Base-by-base conservation (phyloP, 768 basidiomycete genomes). In the Psilocybe cyanescens region DNA sequence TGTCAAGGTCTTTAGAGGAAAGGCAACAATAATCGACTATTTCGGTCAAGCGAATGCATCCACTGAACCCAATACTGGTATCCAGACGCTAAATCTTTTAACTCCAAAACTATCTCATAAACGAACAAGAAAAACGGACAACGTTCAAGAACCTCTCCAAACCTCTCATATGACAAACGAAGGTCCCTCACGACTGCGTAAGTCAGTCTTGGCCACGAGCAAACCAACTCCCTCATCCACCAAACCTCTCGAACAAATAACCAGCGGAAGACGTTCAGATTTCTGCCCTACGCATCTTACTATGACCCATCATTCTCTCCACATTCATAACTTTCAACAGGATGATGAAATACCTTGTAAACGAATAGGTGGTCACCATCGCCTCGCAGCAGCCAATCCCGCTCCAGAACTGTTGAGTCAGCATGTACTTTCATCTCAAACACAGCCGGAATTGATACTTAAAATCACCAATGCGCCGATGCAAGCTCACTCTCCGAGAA, bases 341-440 rank as follows among this genome's bases (percentile, higher is more conserved):
- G n/a, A 5, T 16, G 14, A 44, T 14, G 41, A 44, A 44, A 44
- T 4, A 4, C 14, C 11, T 5, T 44, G 41, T n/a, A 44, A 44
- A 44, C 41, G 9, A 44, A 44, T 12, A 16, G n/a, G 11, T n/a
- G 14, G n/a, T n/a, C 8, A 44, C 14, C 30, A 24, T 24, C 24
- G 24, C 24, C 24, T 24, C 24, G 24, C 50, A 6, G 4, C 4
- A 28, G 3, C 29, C 14, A 9, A 11, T 9, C 16, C 29, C 30
- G 3, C 29, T 11, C 29, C 8, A 51, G 50, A 33, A 8, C 29
- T 16, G 24, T 51, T 17, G 16, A 33, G 24, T n/a, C 14, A 33
- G 6, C 9, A 17, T 33, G 62, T 78, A n/a, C 78, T 75, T 17
- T 78, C 76, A 4, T 80, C 78, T 24, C 78, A 78, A 61, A 73